A percentile compares a stretch with the other conserved stretches of the same genome.
phyloP scores from a whole-genome alignment of 1,284 basidiomycete species.

The Inonotus obliquus region DNA sequence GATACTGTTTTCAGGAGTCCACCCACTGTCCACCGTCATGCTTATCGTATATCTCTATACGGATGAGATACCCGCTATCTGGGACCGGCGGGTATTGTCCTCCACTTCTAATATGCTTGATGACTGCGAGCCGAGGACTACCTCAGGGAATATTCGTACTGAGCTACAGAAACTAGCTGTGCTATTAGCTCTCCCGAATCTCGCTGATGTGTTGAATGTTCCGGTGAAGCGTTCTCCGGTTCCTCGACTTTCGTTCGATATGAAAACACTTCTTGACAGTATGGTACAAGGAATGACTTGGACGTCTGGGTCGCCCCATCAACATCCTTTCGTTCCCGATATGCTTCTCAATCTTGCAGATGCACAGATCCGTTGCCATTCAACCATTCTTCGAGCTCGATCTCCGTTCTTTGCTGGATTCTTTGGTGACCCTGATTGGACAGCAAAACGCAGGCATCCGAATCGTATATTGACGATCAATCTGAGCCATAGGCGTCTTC shows the following conservation, averaged over 20 bases:
- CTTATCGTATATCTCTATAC: constrained; percentile 86
- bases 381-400: constrained; percentile 73
- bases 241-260: constrained; percentile 45
- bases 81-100: constrained; percentile 73
- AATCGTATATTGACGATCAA: constrained; percentile 60
- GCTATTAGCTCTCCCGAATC: constrained; percentile 48
- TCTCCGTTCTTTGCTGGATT: constrained; percentile 87
- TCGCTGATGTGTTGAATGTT: constrained; percentile 51
- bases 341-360: constrained; percentile 77
- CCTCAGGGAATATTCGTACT: constrained; percentile 48
- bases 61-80: constrained; percentile 78
- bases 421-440: constrained; percentile 82
- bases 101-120: constrained; percentile 41
- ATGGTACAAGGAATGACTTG: constrained; percentile 24
- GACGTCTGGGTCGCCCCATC: constrained; percentile 9
- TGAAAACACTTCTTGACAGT: constrained; percentile 41
- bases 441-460: constrained; percentile 50
- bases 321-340: constrained; percentile 47
- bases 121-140: constrained; percentile 26
- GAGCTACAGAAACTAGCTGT: constrained; percentile 56
- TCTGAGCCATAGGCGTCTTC: constrained; percentile 73
- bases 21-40: constrained; percentile 68
- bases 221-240: constrained; percentile 45
- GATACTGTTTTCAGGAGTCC: constrained; percentile 46
- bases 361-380: constrained; percentile 65